Conservation (phyloP, 371 early-diverging fungal species). For the Amoeboaphelidium protococcarum region DNA sequence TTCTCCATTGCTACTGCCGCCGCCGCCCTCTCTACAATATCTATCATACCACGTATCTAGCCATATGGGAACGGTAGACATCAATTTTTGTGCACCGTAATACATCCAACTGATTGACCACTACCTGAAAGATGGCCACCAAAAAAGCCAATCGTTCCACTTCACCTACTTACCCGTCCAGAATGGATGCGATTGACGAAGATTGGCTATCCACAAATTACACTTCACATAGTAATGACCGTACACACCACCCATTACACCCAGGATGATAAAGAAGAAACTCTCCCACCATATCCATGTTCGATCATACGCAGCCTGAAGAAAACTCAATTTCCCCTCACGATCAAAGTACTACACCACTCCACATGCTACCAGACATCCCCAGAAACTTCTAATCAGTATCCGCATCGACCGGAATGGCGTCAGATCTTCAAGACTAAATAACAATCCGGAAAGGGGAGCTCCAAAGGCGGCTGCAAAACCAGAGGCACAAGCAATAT, state of each 20-base stretch:
- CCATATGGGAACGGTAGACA: too few species aligned
- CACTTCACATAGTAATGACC: not conserved
- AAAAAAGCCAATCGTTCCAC: too few species aligned
- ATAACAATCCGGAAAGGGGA: conserved; percentile 1
- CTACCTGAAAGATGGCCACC: too few species aligned
- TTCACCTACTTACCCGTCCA: not conserved
- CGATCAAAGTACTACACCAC: too few species aligned
- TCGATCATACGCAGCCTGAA: conserved; percentile 66
- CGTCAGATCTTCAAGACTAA: not conserved
- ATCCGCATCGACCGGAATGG: not conserved
- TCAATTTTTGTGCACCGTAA: too few species aligned
- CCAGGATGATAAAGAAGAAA: conserved; percentile 60
- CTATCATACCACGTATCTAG: too few species aligned
- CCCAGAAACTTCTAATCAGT: too few species aligned
- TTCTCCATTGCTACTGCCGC: not conserved
- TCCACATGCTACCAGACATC: too few species aligned
- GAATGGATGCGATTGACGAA: not conserved
- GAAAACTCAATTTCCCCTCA: too few species aligned
- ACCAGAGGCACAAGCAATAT: not conserved
- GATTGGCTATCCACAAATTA: too few species aligned
- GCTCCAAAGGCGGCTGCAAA: not conserved
- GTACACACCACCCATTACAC: conserved; percentile 44
- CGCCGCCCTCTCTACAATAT: too few species aligned
- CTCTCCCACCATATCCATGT: conserved; percentile 72
- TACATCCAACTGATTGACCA: too few species aligned